These are phyloP conservation scores for Trebouxia sp. DNA, from an alignment of 139 green algal species.

Conservation along the genomic window DNA sequence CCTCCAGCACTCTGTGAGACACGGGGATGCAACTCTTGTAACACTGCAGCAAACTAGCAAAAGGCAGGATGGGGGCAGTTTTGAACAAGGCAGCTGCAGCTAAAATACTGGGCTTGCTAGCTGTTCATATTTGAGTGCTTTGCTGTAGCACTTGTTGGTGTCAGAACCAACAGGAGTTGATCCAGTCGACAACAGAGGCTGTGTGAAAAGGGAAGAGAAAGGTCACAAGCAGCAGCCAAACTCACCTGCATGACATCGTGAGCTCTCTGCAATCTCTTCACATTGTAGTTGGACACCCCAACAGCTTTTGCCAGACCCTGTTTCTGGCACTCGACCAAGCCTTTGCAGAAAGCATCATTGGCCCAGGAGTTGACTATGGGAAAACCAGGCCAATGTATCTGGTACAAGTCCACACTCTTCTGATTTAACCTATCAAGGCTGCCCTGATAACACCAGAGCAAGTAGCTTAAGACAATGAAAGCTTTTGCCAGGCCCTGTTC, in stretches of 20 bases:
- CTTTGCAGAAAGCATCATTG: constrained; percentile 46
- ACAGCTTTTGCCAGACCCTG: constrained; percentile 74
- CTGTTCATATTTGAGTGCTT: too few species aligned
- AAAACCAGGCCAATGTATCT: constrained; percentile 80
- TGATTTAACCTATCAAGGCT: constrained; percentile 66
- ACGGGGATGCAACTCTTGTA: too few species aligned
- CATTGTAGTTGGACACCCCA: constrained; percentile 93
- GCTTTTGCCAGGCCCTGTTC: constrained; percentile 73
- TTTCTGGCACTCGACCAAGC: constrained; percentile 68
- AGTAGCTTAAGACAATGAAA: constrained; percentile 93
- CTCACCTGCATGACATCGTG: constrained; percentile 51
- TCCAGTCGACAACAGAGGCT: neutral
- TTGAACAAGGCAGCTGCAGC: too few species aligned
- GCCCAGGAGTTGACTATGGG: constrained; percentile 59
- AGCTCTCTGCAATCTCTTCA: constrained; percentile 61
- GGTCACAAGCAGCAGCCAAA: too few species aligned
- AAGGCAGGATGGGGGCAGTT: too few species aligned
- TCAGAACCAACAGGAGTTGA: too few species aligned
- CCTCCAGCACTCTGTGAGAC: too few species aligned
- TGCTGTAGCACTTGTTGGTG: too few species aligned
- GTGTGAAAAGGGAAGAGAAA: neutral
- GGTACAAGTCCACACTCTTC: constrained; percentile 66
- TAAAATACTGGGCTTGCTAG: too few species aligned
- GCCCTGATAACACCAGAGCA: too few species aligned
- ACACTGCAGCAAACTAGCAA: too few species aligned